A percentile compares a stretch with the other conserved stretches of the same genome.
Evolutionary conservation across 192 early-diverging fungal genomes (phyloP).

Genomic region (Mortierella antarctica): DNA sequence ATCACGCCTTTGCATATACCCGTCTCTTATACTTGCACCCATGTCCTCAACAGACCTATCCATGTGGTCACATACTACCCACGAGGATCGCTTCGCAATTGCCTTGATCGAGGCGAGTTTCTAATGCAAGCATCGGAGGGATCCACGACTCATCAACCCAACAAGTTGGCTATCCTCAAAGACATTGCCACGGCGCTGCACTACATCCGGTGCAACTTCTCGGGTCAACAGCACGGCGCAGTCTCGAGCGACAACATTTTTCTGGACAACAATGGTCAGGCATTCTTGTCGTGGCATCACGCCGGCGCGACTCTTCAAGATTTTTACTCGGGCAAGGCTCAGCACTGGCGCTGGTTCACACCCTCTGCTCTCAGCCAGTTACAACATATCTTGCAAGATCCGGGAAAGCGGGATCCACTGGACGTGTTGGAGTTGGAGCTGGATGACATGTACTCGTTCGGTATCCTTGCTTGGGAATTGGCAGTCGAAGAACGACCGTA

Average conservation of each 20-base stretch:
- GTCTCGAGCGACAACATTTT: slow-evolving; percentile 21
- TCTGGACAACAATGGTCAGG: slow-evolving; percentile 17
- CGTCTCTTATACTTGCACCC: not conserved
- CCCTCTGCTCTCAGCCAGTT: not conserved
- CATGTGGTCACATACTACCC: slow-evolving; percentile 17
- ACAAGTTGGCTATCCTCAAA: slow-evolving; percentile 25
- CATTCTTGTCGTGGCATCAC: slow-evolving; percentile 27
- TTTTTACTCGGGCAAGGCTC: not conserved
- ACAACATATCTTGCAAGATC: not conserved
- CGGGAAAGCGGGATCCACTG: not conserved
- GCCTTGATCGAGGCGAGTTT: slow-evolving; percentile 28
- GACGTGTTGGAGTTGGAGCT: not conserved
- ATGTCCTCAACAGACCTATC: not conserved
- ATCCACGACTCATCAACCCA: not conserved
- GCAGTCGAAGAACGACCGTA: slow-evolving; percentile 21
- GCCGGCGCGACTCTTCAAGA: not conserved
- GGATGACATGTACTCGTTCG: slow-evolving; percentile 45
- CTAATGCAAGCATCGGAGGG: not conserved
- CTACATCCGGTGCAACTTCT: slow-evolving; percentile 17
- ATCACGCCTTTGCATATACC: not conserved
- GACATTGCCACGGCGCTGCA: slow-evolving; percentile 27
- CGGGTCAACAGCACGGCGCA: slow-evolving; percentile 16
- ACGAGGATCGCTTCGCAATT: slow-evolving; percentile 18
- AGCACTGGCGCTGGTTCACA: slow-evolving; percentile 17
- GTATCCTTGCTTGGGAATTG: slow-evolving; percentile 31